Evolutionary conservation across 306 rosid genomes (phyloP).

Genomic region (Clitoria ternatea): DNA sequence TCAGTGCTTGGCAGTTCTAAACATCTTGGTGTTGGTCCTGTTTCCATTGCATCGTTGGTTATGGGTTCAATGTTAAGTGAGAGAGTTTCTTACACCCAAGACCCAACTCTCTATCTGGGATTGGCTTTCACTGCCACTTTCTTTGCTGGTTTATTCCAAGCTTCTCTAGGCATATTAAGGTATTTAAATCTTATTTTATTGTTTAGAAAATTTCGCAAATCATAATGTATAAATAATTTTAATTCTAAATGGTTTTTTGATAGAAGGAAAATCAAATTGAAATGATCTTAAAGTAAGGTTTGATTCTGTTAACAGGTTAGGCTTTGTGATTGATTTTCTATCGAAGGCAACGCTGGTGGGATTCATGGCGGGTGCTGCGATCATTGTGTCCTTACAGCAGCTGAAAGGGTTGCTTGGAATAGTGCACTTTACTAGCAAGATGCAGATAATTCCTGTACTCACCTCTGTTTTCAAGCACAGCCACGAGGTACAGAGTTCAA

Average conservation of each 20-base stretch:
- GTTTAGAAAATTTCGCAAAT: no score
- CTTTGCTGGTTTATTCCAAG: constrained; percentile 84
- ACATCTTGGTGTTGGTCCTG: constrained; percentile 93
- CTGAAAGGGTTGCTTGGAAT: constrained; percentile 93
- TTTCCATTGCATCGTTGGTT: constrained; percentile 92
- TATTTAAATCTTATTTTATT: constrained; percentile 13
- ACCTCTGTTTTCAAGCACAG: constrained; percentile 50
- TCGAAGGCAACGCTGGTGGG: constrained; percentile 91
- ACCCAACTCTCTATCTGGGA: constrained; percentile 69
- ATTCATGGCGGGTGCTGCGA: constrained; percentile 93
- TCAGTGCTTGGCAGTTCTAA: constrained; percentile 86
- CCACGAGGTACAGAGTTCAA: constrained; percentile 48
- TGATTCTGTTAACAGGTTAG: constrained; percentile 47
- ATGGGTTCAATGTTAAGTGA: constrained; percentile 98
- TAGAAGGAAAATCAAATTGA: neutral
- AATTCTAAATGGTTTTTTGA: no score
- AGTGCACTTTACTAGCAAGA: constrained; percentile 68
- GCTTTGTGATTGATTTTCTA: constrained; percentile 87
- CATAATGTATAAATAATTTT: no score
- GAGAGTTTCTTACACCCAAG: constrained; percentile 42
- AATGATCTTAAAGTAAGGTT: neutral
- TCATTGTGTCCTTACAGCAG: constrained; percentile 85
- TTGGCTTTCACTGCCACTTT: constrained; percentile 91
- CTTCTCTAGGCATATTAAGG: constrained; percentile 86
- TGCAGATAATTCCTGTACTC: constrained; percentile 78